Evolutionary conservation across 1,284 basidiomycete species (phyloP).

Genomic region (Ustilago shanxiensis): DNA sequence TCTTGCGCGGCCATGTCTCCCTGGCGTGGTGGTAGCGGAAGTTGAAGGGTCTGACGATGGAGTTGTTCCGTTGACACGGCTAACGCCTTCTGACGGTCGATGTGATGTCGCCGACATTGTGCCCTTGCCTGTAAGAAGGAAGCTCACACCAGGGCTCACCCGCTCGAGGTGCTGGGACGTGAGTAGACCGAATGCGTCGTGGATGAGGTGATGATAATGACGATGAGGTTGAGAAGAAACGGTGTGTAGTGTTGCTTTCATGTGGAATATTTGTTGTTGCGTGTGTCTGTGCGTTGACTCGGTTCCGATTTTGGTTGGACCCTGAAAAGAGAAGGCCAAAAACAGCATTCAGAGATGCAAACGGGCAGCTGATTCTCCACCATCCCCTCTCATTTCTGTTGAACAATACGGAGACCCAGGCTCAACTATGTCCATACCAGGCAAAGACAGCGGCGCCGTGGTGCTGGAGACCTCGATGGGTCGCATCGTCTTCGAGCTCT

Average conservation of each 20-base stretch:
- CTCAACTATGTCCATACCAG: conserved; percentile 43
- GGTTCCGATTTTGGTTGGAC: conserved; percentile 34
- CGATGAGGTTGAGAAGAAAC: conserved; percentile 19
- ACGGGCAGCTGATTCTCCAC: not conserved
- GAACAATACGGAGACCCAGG: too few relatives aligned
- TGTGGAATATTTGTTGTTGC: not conserved
- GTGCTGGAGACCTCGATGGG: conserved; percentile 66
- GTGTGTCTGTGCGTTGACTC: conserved; percentile 27
- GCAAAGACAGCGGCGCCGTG: conserved; percentile 48
- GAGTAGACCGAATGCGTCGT: not conserved
- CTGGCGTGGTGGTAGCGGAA: conserved; percentile 11
- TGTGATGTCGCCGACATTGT: conserved; percentile 20
- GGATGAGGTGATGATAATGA: conserved; percentile 1
- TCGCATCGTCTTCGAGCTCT: conserved; percentile 61
- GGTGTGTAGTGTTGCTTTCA: not conserved
- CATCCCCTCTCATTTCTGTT: conserved; percentile 3
- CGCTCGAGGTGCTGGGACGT: too few relatives aligned
- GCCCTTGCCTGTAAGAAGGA: not conserved
- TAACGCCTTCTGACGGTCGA: conserved; percentile 6
- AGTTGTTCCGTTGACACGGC: conserved; percentile 2
- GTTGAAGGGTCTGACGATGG: not conserved
- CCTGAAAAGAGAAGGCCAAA: conserved; percentile 16
- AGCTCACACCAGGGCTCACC: too few relatives aligned
- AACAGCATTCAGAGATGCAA: not conserved
- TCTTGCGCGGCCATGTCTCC: conserved; percentile 29